Base-by-base conservation (phyloP, 2,329 filamentous ascomycete genomes). In the Trichoderma sp. region DNA sequence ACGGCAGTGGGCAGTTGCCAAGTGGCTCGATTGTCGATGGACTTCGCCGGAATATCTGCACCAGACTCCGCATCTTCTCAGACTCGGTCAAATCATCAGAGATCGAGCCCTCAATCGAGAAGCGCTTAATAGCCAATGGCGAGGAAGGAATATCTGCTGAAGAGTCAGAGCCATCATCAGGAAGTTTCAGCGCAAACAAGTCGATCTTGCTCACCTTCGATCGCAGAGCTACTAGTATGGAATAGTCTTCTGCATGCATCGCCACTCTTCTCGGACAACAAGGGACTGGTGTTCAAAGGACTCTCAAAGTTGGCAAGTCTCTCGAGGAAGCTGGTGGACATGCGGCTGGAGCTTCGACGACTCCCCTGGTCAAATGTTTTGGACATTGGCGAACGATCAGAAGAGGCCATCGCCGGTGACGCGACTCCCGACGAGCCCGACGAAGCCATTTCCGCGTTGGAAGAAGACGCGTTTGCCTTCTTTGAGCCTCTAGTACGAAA, bases 401-500 rank as follows among this genome's bases (percentile, higher is more conserved):
- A 73, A 2, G 77, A 77, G 3, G 71, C 49, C 11, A 75, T 61
- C 26, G 73, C 74, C 4, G 77, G 75, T 1, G 77, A 75, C 7
- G 72, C 58, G 4, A 74, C 60, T 2, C 74, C 73, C 2, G 76
- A 74, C 2, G 77, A 73, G 1, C 70, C 58, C 6, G 71, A 71
- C 7, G 73, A 70, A 26, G 68, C 69, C 30, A 70, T 64, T 21
- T 72, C 72, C 14, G 69, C 68, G 30, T 64, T 74, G 5, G 60
- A 68, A 54, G 73, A 73, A 28, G 70, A 69, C 7, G 71, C 70
- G 67, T 73, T 75, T 68, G 68, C 59, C 24, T 74, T 67, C 55
- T 72, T 75, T 11, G 72, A 69, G 56, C 77, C 77, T 61, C 81
- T 81, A 30, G 78, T 76, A 43, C 81, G 77, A 61, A 87, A 81